Evolutionary conservation across 2,329 filamentous ascomycete species (phyloP), one percentile per base, ranked within the genome.

Genomic region (Aspergillus novofumigatus): DNA sequence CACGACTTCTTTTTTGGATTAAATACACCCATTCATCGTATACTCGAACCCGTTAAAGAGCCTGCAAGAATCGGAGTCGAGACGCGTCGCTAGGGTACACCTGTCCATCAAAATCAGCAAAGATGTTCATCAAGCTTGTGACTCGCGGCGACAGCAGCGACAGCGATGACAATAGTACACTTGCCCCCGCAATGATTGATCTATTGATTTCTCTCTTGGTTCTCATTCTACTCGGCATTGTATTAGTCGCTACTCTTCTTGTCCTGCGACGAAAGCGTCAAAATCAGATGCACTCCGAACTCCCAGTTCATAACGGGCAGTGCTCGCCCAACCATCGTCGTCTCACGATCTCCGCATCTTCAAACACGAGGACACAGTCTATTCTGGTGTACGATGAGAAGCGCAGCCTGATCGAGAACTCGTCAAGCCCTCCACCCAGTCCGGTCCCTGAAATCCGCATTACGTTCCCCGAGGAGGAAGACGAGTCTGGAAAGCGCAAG

Each of bases 361-460:
- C 76, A 11, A 75, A 78, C 58, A 78, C 80, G 68, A 86, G 84
- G 71, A 85, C 86, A 55, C 90, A 90, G 57, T 83, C 83, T 60
- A 82, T 94, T 64, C 83, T 91, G 59, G 84, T 94, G 67, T 89
- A 91, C 72, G 86, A 89, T 67, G 87, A 91, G 74, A 91, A 94
- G 76, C 86, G 88, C 71, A 86, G 86, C 63, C 86, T 95, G 77
- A 85, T 93, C 64, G 83, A 86, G 62, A 90, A 90, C 75, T 89
- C 90, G 32, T 81, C 83, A 59, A 88, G 86, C 61, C 88, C 91
- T 17, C 90, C 92, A 23, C 80, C 88, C 67, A 90, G 88, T 49
- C 88, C 89, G n/a, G 90, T 97, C 28, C 94, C 94, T 21, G 90
- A 97, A 78, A 99, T 99, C 69, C 91, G 92, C 76, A 96, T 99